Percentiles rank a stretch among this genome's conserved stretches.
phyloP scores from a whole-genome alignment of 2,329 filamentous ascomycete genomes.

The Hymenoscyphus infarciens region DNA sequence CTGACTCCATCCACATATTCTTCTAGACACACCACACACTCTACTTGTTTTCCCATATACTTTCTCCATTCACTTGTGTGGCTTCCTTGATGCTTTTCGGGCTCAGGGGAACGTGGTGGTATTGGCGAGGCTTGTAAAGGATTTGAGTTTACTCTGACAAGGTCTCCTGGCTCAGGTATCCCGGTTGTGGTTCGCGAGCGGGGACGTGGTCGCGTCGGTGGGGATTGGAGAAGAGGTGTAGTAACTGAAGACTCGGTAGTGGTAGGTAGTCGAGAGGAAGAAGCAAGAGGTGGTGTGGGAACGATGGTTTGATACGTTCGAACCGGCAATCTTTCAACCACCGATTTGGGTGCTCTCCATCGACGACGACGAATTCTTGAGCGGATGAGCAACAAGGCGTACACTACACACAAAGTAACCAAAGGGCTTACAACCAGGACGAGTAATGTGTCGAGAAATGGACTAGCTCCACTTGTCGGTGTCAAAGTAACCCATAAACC shows the following conservation, averaged over 20 bases:
- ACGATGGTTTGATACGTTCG: conserved; percentile 88
- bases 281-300: conserved; percentile 53
- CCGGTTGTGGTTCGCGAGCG: conserved; percentile 63
- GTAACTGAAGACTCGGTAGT: conserved; percentile 66
- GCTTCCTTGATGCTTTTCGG: conserved; percentile 44
- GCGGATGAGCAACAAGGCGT: conserved; percentile 80
- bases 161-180: conserved; percentile 48
- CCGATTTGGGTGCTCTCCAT: conserved; percentile 96
- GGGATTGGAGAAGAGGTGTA: conserved; percentile 67
- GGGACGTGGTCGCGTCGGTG: conserved; percentile 52
- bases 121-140: conserved; percentile 29
- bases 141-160: conserved; percentile 42
- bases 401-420: conserved; percentile 88
- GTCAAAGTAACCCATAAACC: conserved; percentile 97
- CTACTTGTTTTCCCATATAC: conserved; percentile 66
- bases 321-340: conserved; percentile 91
- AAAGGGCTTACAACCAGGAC: conserved; percentile 94
- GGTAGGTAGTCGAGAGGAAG: conserved; percentile 57
- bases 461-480: conserved; percentile 82
- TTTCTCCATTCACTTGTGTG: conserved; percentile 59
- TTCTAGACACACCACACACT: conserved; percentile 95
- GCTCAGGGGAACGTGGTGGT: conserved; percentile 33
- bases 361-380: conserved; percentile 83
- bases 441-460: conserved; percentile 94
- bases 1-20: conserved; percentile 95